Conservation (phyloP, 2,329 filamentous ascomycete genomes). For the Diaporthe vaccinii region DNA sequence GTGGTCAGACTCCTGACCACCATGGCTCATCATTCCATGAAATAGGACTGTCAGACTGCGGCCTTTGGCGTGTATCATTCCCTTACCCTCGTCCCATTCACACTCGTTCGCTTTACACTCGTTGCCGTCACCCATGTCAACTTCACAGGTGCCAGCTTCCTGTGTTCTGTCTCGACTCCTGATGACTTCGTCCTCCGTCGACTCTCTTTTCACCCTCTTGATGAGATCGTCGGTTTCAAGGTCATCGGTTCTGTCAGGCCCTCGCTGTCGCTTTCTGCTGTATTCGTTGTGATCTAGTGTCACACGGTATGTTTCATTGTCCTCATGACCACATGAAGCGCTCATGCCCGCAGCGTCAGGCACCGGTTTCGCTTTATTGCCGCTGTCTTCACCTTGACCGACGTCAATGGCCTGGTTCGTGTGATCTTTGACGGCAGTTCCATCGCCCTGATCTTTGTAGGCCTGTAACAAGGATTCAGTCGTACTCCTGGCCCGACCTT, state of each 20-base stretch:
- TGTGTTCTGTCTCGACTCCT: not conserved
- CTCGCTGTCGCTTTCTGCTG: not conserved
- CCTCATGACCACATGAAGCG: not conserved
- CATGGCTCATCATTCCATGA: not conserved
- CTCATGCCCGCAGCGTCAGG: not conserved
- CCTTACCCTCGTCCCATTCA: too few species aligned
- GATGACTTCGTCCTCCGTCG: not conserved
- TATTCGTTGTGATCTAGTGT: not conserved
- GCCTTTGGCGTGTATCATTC: not conserved
- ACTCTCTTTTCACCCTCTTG: not conserved
- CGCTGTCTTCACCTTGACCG: too few species aligned
- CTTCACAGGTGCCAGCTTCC: not conserved
- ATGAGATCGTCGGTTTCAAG: too few species aligned
- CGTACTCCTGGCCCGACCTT: fast-evolving
- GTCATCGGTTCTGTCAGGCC: not conserved
- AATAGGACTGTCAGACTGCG: not conserved
- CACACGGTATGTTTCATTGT: too few species aligned
- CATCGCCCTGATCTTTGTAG: not conserved
- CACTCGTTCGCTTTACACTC: too few species aligned
- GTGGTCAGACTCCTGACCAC: not conserved
- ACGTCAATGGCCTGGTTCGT: too few species aligned
- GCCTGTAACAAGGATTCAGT: not conserved
- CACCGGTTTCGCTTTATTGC: too few species aligned
- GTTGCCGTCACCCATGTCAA: not conserved
- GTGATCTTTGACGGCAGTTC: too few species aligned